These are phyloP conservation scores for Skeletonema grethae DNA, from an alignment of 108 stramenopile species.

Conservation along the genomic window DNA sequence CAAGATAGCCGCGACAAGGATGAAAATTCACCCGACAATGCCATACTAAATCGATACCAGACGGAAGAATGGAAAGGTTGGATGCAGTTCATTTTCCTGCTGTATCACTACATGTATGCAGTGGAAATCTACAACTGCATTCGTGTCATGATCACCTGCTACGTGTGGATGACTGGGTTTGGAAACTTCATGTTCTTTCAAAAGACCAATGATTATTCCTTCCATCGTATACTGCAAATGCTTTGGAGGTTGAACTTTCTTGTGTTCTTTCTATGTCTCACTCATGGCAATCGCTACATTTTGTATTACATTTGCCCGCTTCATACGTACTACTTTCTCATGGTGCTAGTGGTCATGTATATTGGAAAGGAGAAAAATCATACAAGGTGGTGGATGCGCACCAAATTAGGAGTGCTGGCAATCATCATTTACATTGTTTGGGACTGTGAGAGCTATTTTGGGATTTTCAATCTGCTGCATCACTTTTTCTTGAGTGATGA, in stretches of 20 bases:
- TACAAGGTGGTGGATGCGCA: conserved; percentile 87
- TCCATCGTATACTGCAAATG: conserved; percentile 94
- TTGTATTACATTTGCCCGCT: conserved; percentile 98
- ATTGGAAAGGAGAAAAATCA: conserved; percentile 76
- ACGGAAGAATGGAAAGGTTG: conserved; percentile 99
- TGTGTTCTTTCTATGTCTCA: conserved; percentile 89
- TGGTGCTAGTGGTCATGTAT: conserved; percentile 94
- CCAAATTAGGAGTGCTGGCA: conserved; percentile 80
- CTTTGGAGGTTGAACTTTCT: conserved; percentile 97
- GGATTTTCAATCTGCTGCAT: conserved; percentile 81
- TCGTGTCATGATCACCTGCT: conserved; percentile 97
- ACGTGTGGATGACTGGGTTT: conserved; percentile 99
- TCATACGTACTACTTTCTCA: conserved; percentile 96
- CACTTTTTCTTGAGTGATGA: conserved; percentile 78
- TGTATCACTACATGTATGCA: conserved; percentile 98
- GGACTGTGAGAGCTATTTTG: conserved; percentile 74
- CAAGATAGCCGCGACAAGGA: conserved; percentile 6
- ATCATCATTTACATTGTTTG: conserved; percentile 87
- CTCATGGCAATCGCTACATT: conserved; percentile 94
- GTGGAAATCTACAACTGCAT: conserved; percentile 95
- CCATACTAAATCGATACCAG: conserved; percentile 94
- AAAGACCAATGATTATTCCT: conserved; percentile 88
- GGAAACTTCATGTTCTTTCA: conserved; percentile 97
- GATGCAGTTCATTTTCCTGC: conserved; percentile 98
- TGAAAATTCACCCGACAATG: conserved; percentile 55